Evolutionary conservation across 768 basidiomycete genomes (phyloP).

Genomic region (Suillus paluster): DNA sequence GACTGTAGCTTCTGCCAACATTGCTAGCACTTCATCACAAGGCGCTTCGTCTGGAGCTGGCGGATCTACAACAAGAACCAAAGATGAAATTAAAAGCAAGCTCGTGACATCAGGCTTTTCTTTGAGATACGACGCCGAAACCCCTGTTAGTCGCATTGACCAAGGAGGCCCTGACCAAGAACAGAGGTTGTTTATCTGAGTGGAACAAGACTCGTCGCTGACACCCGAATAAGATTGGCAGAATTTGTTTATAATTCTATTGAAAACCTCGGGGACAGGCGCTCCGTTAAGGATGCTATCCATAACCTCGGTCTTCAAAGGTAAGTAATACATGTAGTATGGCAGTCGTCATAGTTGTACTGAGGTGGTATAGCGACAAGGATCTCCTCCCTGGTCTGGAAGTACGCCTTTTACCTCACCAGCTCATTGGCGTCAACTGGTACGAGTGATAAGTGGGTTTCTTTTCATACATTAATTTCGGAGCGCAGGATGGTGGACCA

Average conservation of each 20-base stretch:
- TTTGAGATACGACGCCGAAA: slow-evolving; percentile 55
- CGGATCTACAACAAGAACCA: slow-evolving; percentile 3
- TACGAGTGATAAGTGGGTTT: slow-evolving; percentile 23
- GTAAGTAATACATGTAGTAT: slow-evolving; percentile 36
- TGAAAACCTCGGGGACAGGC: slow-evolving; percentile 57
- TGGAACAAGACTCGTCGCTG: slow-evolving; percentile 3
- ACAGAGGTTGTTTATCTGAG: slow-evolving; percentile 39
- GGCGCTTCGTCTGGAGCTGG: background rate
- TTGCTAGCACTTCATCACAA: background rate
- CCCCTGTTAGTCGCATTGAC: slow-evolving; percentile 54
- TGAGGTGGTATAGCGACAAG: slow-evolving; percentile 41
- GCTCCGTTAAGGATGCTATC: slow-evolving; percentile 57
- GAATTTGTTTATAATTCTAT: slow-evolving; percentile 66
- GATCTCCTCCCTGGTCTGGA: slow-evolving; percentile 71
- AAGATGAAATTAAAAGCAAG: slow-evolving; percentile 3
- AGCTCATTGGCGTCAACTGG: slow-evolving; percentile 80
- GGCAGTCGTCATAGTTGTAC: background rate
- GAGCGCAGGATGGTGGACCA: slow-evolving; percentile 67
- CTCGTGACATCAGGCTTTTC: slow-evolving; percentile 36
- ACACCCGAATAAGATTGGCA: slow-evolving; percentile 47
- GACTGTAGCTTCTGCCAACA: background rate
- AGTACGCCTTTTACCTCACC: slow-evolving; percentile 72
- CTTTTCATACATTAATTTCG: background rate
- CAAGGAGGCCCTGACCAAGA: slow-evolving; percentile 62
- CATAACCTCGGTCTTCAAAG: slow-evolving; percentile 52